phyloP scores from a whole-genome alignment of 73 alveolate genomes.

The Effrenium voratum region DNA sequence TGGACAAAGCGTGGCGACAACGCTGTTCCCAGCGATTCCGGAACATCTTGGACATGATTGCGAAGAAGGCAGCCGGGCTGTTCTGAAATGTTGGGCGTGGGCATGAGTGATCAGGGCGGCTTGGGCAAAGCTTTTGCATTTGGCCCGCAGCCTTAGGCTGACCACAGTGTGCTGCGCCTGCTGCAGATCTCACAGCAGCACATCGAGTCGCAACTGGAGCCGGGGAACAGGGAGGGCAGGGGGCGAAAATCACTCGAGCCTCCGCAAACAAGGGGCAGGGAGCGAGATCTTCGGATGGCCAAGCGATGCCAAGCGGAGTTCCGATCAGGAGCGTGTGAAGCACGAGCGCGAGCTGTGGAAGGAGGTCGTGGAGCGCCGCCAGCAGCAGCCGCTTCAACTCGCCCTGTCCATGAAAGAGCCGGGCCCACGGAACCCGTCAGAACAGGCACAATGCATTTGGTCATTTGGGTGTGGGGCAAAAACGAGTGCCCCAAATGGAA shows the following conservation, averaged over 20 bases:
- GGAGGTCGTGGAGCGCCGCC: slow-evolving; percentile 92
- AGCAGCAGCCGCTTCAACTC: slow-evolving; percentile 85
- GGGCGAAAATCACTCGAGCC: no score
- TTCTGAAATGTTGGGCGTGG: not conserved
- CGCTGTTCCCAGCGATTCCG: slow-evolving; percentile 92
- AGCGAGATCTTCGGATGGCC: not conserved
- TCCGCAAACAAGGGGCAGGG: not conserved
- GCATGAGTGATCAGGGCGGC: not conserved
- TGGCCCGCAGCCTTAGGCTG: not conserved
- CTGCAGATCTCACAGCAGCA: slow-evolving; percentile 80
- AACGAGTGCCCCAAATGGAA: no score
- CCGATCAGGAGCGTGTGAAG: slow-evolving; percentile 73
- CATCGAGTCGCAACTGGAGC: slow-evolving; percentile 84
- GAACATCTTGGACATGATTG: slow-evolving; percentile 87
- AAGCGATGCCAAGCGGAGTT: not conserved
- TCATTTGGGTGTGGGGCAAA: no score
- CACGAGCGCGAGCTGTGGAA: slow-evolving; percentile 90
- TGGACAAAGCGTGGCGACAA: slow-evolving; percentile 93
- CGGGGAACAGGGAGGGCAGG: no score
- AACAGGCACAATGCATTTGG: no score
- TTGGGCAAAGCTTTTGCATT: not conserved
- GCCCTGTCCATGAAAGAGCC: slow-evolving; percentile 83
- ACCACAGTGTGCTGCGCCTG: slow-evolving; percentile 83
- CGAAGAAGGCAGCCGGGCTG: slow-evolving; percentile 51
- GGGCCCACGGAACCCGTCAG: no score